Conservation (phyloP, 768 basidiomycete species). For the Suillus brevipes region DNA sequence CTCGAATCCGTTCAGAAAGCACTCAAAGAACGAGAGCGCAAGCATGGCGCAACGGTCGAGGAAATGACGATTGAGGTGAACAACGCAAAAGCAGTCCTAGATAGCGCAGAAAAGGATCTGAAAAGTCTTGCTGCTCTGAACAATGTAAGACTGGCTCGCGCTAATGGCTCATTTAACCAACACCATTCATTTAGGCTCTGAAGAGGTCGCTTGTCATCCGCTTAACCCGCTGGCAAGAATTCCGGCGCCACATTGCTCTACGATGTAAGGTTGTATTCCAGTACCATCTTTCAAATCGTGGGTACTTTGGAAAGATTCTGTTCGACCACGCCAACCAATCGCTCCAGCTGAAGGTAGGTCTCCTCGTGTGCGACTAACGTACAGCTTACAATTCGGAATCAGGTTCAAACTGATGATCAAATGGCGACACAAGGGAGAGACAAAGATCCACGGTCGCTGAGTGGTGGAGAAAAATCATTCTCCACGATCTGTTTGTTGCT, state of each 20-base stretch:
- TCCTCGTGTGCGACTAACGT: slow-evolving; percentile 1
- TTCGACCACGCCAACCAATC: slow-evolving; percentile 77
- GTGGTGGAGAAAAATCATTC: slow-evolving; percentile 96
- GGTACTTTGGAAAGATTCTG: slow-evolving; percentile 85
- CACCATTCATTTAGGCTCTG: slow-evolving; percentile 51
- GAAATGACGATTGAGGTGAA: slow-evolving; percentile 74
- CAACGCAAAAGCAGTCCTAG: slow-evolving; percentile 56
- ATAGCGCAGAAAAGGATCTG: slow-evolving; percentile 62
- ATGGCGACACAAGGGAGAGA: slow-evolving; percentile 63
- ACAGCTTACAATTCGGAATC: slow-evolving; percentile 2
- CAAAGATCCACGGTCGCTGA: slow-evolving; percentile 83
- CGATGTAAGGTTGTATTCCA: slow-evolving; percentile 84
- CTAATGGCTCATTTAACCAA: slow-evolving; percentile 4
- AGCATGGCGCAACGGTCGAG: slow-evolving; percentile 76
- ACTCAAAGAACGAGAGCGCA: slow-evolving; percentile 67
- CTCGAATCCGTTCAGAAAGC: slow-evolving; percentile 65
- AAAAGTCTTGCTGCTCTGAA: slow-evolving; percentile 64
- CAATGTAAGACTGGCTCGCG: slow-evolving; percentile 44
- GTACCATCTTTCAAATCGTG: slow-evolving; percentile 79
- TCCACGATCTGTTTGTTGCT: slow-evolving; percentile 92
- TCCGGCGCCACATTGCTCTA: slow-evolving; percentile 85
- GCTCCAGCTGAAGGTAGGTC: slow-evolving; percentile 59
- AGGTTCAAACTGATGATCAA: slow-evolving; percentile 87
- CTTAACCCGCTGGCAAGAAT: slow-evolving; percentile 78
- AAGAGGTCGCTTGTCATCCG: slow-evolving; percentile 65